These are phyloP conservation scores for Sphaerobolus stellatus DNA, from an alignment of 1,284 basidiomycete genomes.

Conservation along the genomic window DNA sequence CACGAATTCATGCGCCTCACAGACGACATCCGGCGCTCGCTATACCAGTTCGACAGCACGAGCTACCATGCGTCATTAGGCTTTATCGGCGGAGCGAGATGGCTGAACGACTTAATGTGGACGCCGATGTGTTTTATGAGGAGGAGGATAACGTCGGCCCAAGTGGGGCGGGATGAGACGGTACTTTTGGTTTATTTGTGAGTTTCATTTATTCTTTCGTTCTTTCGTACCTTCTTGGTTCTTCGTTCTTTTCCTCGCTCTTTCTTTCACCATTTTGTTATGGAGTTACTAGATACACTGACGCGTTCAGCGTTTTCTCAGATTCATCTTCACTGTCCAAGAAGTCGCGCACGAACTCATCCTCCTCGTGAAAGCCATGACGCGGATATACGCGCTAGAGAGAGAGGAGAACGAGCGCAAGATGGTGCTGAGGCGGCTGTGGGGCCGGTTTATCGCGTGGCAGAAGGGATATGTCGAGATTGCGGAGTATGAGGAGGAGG, in stretches of 20 bases:
- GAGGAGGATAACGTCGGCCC: no score
- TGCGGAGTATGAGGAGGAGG: no score
- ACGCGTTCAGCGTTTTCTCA: slow-evolving; percentile 29
- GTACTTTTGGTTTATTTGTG: slow-evolving; percentile 91
- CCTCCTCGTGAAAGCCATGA: slow-evolving; percentile 79
- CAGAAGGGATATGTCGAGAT: no score
- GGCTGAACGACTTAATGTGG: slow-evolving; percentile 33
- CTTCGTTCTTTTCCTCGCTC: not conserved
- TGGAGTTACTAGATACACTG: not conserved
- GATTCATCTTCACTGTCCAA: slow-evolving; percentile 91
- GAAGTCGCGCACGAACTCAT: slow-evolving; percentile 85
- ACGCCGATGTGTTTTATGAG: no score
- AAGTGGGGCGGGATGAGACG: slow-evolving; percentile 42
- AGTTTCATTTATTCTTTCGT: slow-evolving; percentile 33
- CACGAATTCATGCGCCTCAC: slow-evolving; percentile 65
- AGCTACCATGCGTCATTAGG: slow-evolving; percentile 79
- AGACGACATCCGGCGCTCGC: slow-evolving; percentile 63
- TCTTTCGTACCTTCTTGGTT: no score
- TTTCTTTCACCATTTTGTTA: not conserved
- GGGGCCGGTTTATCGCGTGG: not conserved
- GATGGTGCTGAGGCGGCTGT: slow-evolving; percentile 42
- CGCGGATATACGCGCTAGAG: slow-evolving; percentile 68
- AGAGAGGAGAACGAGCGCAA: slow-evolving; percentile 44
- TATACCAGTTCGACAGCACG: slow-evolving; percentile 76
- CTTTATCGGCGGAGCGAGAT: slow-evolving; percentile 63